Percentiles rank a stretch among this genome's conserved stretches.
phyloP scores from a whole-genome alignment of 768 basidiomycete species.

The Termitomyces sp. region DNA sequence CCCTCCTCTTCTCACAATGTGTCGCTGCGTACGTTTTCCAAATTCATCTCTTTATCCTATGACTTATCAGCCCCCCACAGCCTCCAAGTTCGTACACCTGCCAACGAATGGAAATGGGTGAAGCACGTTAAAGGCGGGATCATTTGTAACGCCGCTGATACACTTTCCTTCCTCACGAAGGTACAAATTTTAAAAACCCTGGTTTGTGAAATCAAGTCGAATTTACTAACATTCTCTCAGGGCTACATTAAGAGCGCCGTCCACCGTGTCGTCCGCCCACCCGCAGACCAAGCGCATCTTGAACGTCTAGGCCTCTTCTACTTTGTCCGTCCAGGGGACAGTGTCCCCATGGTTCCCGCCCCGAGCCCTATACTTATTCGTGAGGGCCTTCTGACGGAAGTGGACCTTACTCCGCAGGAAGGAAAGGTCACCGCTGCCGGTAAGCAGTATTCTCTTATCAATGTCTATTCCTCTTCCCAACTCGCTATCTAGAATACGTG shows the following conservation, averaged over 20 bases:
- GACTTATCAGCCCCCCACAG: slow-evolving; percentile 7
- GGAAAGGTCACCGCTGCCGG: neutral
- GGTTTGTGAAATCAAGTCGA: neutral
- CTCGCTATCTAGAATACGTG: slow-evolving; percentile 2
- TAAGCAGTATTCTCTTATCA: neutral
- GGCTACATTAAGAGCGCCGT: slow-evolving; percentile 46
- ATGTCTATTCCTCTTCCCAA: neutral
- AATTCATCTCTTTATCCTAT: neutral
- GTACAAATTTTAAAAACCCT: slow-evolving; percentile 1
- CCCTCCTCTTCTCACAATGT: slow-evolving; percentile 32
- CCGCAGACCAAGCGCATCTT: slow-evolving; percentile 37
- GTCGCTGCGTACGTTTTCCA: slow-evolving; percentile 1
- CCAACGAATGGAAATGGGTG: slow-evolving; percentile 31
- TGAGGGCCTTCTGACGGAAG: slow-evolving; percentile 24
- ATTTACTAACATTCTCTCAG: neutral
- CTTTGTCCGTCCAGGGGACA: slow-evolving; percentile 38
- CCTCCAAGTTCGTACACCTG: slow-evolving; percentile 32
- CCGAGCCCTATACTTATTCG: slow-evolving; percentile 39
- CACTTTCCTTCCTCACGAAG: slow-evolving; percentile 34
- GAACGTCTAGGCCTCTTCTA: slow-evolving; percentile 44
- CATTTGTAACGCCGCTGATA: slow-evolving; percentile 23
- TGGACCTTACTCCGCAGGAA: slow-evolving; percentile 1
- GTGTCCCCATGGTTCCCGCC: slow-evolving; percentile 30
- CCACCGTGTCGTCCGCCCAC: slow-evolving; percentile 47
- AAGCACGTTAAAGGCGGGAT: slow-evolving; percentile 28